These are phyloP conservation scores for Ceratobasidium sp. DNA, from an alignment of 1,284 basidiomycete species.

Conservation along the genomic window DNA sequence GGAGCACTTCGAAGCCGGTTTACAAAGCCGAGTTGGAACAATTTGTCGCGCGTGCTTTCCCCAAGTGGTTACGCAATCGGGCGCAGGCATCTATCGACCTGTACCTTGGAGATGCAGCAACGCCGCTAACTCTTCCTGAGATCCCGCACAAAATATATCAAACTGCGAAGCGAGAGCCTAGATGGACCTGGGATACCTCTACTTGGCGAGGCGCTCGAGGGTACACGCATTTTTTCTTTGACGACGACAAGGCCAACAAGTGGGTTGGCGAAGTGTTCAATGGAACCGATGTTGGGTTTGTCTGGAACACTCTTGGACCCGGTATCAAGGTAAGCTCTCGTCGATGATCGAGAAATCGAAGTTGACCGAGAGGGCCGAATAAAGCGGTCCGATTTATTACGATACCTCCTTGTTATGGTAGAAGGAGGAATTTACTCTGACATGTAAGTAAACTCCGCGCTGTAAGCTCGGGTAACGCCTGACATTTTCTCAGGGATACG, in stretches of 20 bases:
- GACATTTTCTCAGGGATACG: slow-evolving; percentile 46
- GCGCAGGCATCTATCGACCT: slow-evolving; percentile 39
- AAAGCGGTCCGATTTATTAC: slow-evolving; percentile 55
- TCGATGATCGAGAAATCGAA: background rate
- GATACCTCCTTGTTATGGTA: slow-evolving; percentile 57
- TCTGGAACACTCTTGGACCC: slow-evolving; percentile 54
- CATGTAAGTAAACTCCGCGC: slow-evolving; percentile 25
- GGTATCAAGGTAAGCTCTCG: slow-evolving; percentile 52
- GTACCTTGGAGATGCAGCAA: slow-evolving; percentile 34
- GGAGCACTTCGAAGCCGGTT: slow-evolving; percentile 35
- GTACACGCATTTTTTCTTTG: slow-evolving; percentile 52
- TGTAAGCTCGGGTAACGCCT: background rate
- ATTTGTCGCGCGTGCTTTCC: slow-evolving; percentile 48
- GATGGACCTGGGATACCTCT: slow-evolving; percentile 15
- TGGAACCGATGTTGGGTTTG: slow-evolving; percentile 52
- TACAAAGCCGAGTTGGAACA: slow-evolving; percentile 46
- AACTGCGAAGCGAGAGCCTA: slow-evolving; percentile 46
- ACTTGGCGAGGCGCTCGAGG: slow-evolving; percentile 42
- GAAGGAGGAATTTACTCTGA: slow-evolving; percentile 58
- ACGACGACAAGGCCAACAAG: slow-evolving; percentile 52
- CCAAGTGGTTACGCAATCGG: slow-evolving; percentile 31
- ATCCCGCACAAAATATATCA: slow-evolving; percentile 48
- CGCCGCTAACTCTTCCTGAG: background rate
- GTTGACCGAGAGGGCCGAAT: background rate
- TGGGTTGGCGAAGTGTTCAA: slow-evolving; percentile 53